A percentile compares a stretch with the other conserved stretches of the same genome.
phyloP scores from a whole-genome alignment of 2,329 filamentous ascomycete species.

The Gaeumannomyces tritici region DNA sequence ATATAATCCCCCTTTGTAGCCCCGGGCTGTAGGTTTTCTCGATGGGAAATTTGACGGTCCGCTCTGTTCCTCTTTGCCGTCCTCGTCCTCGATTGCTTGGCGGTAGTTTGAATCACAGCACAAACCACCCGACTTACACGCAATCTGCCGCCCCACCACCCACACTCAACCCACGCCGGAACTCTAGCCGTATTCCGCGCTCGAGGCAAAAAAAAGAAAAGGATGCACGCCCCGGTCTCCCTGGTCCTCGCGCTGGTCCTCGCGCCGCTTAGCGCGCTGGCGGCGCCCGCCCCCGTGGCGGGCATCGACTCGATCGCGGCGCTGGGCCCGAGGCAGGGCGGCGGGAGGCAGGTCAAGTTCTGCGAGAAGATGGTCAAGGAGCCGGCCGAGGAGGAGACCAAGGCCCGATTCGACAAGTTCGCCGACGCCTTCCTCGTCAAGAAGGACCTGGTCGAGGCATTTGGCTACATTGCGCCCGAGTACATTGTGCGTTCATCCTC shows the following conservation, averaged over 20 bases:
- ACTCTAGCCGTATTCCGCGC: too few relatives aligned
- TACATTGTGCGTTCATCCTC: conserved; percentile 8
- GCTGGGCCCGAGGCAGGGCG: neutral
- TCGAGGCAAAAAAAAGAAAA: neutral
- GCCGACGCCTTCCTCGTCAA: conserved; percentile 14
- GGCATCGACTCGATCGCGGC: neutral
- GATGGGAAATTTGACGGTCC: neutral
- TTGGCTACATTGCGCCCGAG: conserved; percentile 14
- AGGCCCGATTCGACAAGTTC: conserved; percentile 14
- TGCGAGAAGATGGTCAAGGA: conserved; percentile 11
- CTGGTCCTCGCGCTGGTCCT: neutral
- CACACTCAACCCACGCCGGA: too few relatives aligned
- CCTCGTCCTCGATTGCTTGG: neutral
- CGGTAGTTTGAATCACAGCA: neutral
- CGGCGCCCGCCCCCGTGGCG: neutral
- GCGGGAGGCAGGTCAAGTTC: neutral
- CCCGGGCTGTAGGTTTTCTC: too few relatives aligned
- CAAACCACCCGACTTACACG: too few relatives aligned
- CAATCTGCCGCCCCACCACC: too few relatives aligned
- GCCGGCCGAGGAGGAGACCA: conserved; percentile 12
- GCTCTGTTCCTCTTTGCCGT: neutral
- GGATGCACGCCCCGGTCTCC: neutral
- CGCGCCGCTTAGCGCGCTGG: neutral
- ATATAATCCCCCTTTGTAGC: neutral
- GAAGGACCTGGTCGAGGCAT: conserved; percentile 15